Base-by-base conservation (phyloP, 2,329 filamentous ascomycete genomes). In the Saccharata proteae region DNA sequence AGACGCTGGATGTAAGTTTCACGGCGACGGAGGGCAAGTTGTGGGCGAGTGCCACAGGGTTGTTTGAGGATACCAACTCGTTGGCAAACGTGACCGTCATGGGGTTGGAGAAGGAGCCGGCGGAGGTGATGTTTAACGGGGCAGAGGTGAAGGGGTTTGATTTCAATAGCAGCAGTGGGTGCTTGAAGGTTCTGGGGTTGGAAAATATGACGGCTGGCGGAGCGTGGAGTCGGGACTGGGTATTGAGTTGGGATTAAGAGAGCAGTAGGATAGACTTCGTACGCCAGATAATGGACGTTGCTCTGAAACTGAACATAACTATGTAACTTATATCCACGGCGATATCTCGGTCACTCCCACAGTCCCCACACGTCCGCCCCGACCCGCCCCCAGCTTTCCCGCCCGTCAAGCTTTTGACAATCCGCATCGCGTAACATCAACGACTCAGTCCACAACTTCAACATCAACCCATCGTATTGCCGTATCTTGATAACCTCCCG, bases 61-160 rank as follows among this genome's bases (percentile, higher is more conserved):
- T 45, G 3, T 81, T 64, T 49, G 49, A 55, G 7, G 74, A 79
- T 39, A 52, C 46, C 0, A 77, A 75, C 42, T 51, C 64, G 0
- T 57, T 82, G 10, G 69, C 64, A 1, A 77, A 74, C 37, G 61
- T 80, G 21, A 80, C 73, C 0, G 49, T 83, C 26, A 40, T 80
- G 38, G 77, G 77, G 14, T 59, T 78, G 1, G 37, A 50, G 3
- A 40, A 43, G n/a, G 41, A 49, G 13, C 34, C 34, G 45, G 48
- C 42, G 0, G 47, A 42, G n/a, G 64, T 78, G 4, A 53, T 8
- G 12, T n/a, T 35, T 2, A 36, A 41, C 11, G 66, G 63, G 0
- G 10, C 6, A 4, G 42, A 52, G 11, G 40, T 48, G 3, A 46
- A 51, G 14, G 42, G 42, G 8, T 45, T 42, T 8, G 56, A 57